phyloP scores from a whole-genome alignment of 495 filamentous ascomycete genomes.

The Tuber brumale region DNA sequence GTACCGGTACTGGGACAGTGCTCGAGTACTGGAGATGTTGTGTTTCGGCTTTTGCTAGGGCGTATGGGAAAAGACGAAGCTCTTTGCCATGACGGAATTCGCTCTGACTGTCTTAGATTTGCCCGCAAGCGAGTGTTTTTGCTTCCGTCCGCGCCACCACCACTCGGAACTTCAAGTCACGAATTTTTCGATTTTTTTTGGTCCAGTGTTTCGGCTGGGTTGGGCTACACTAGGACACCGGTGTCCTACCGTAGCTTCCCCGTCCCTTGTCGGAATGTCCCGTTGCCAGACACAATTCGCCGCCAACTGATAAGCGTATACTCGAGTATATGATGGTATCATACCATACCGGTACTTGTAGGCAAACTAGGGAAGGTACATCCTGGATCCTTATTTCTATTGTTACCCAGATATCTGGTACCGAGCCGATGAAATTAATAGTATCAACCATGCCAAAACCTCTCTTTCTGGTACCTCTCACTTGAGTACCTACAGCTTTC shows the following conservation, averaged over 20 bases:
- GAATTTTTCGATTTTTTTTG: not conserved
- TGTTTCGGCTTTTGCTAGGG: not conserved
- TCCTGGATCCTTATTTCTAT: slow-evolving; percentile 36
- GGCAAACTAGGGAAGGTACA: slow-evolving; percentile 24
- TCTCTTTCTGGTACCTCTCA: not conserved
- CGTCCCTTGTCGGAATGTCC: not conserved
- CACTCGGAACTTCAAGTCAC: not conserved
- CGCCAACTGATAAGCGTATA: not conserved
- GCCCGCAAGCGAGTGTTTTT: slow-evolving; percentile 1
- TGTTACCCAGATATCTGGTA: slow-evolving; percentile 29
- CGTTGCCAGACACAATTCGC: not conserved
- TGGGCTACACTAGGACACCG: not conserved
- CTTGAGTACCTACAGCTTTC: not conserved
- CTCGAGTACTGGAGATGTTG: not conserved
- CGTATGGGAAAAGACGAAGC: not conserved
- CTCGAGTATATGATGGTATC: too few species aligned
- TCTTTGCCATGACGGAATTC: not conserved
- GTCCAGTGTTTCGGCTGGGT: not conserved
- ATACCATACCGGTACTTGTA: not conserved
- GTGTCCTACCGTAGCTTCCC: not conserved
- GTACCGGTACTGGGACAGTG: too few species aligned
- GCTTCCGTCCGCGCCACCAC: not conserved
- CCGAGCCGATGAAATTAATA: slow-evolving; percentile 30
- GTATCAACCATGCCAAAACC: slow-evolving; percentile 17
- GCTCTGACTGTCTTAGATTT: slow-evolving; percentile 2